A percentile compares a stretch with the other conserved stretches of the same genome.
Evolutionary conservation across 371 early-diverging fungal species (phyloP).

Genomic region (Mortierella polycephala): DNA sequence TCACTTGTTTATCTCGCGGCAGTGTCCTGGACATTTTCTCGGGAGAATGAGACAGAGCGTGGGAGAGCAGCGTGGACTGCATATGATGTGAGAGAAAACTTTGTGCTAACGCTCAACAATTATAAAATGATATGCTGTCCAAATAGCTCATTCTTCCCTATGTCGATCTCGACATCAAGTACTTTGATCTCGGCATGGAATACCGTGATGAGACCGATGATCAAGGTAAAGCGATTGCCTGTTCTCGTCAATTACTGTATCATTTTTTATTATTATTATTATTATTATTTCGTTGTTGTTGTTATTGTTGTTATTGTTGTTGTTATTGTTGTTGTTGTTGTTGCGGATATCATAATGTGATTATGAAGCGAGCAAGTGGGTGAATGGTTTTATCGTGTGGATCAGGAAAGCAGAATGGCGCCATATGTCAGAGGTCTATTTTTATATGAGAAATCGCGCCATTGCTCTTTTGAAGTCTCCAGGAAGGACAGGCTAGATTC

Average conservation of each 20-base stretch:
- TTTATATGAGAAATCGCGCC: constrained; percentile 22
- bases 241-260: not conserved
- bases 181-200: constrained; percentile 93
- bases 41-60: not conserved
- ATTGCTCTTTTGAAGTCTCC: not conserved
- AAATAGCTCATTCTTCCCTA: constrained; percentile 84
- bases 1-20: not conserved
- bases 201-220: constrained; percentile 80
- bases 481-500: no score
- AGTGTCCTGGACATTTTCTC: not conserved
- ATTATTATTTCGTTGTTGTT: no score
- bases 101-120: no score
- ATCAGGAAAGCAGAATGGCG: not conserved
- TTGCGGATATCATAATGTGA: no score
- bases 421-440: constrained; percentile 12
- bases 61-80: no score
- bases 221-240: constrained; percentile 31
- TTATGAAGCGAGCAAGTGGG: not conserved
- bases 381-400: constrained; percentile 5
- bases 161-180: constrained; percentile 89
- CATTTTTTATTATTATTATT: not conserved
- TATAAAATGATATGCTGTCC: not conserved
- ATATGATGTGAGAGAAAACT: no score
- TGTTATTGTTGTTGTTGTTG: not conserved
- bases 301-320: no score